Conservation (phyloP, 1,284 basidiomycete species). For the Cutaneotrichosporon sp. region DNA sequence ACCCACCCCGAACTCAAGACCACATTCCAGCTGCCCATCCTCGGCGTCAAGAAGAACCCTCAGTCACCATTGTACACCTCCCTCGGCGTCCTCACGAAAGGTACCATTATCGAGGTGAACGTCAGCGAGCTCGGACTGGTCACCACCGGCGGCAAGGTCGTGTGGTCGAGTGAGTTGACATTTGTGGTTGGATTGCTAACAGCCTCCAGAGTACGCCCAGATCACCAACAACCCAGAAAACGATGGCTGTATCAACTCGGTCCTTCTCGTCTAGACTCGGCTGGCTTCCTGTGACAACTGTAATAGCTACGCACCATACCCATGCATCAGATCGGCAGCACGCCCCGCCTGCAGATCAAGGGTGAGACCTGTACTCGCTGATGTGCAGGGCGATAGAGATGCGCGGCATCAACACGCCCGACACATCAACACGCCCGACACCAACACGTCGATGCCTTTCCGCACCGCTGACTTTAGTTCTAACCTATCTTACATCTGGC, state of each 20-base stretch:
- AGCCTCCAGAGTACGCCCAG: slow-evolving; percentile 84
- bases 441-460: too few species aligned
- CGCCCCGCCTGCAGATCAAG: too few species aligned
- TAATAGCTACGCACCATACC: slow-evolving; percentile 10
- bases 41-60: slow-evolving; percentile 99
- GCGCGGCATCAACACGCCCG: too few species aligned
- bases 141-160: slow-evolving; percentile 92
- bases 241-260: slow-evolving; percentile 93
- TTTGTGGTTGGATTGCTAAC: slow-evolving; percentile 55
- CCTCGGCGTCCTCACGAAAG: slow-evolving; percentile 92
- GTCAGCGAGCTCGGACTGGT: slow-evolving; percentile 96
- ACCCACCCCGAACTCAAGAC: slow-evolving; percentile 98
- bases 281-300: slow-evolving; percentile 17
- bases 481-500: too few species aligned
- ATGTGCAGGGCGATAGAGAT: too few species aligned
- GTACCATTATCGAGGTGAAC: slow-evolving; percentile 97
- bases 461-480: not conserved
- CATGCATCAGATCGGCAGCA: slow-evolving; percentile 16
- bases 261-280: slow-evolving; percentile 56
- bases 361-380: too few species aligned
- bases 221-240: slow-evolving; percentile 95
- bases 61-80: slow-evolving; percentile 92
- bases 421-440: too few species aligned
- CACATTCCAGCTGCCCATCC: slow-evolving; percentile 96
- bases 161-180: slow-evolving; percentile 58